Conservation (phyloP, 768 basidiomycete genomes). For the Leccinum ochraceum region DNA sequence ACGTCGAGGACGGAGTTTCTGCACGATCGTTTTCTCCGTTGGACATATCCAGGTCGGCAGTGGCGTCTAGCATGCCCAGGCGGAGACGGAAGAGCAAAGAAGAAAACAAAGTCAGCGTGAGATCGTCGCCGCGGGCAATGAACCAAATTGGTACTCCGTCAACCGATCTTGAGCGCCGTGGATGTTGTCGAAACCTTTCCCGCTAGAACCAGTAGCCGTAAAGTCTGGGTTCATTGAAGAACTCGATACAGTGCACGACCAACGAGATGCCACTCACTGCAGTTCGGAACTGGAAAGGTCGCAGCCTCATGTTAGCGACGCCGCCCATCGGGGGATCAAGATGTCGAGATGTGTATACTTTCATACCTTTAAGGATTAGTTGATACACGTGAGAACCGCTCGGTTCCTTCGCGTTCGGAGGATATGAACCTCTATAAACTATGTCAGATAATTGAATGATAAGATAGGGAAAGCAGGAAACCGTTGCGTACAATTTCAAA, state of each 20-base stretch:
- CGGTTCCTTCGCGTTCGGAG: no score
- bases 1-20: slow-evolving; percentile 6
- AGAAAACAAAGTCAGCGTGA: background rate
- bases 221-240: slow-evolving; percentile 19
- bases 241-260: background rate
- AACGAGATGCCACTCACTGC: slow-evolving; percentile 22
- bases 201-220: slow-evolving; percentile 31
- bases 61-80: slow-evolving; percentile 16
- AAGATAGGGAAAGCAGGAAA: no score
- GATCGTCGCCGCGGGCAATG: slow-evolving; percentile 8
- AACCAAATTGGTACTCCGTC: slow-evolving; percentile 13
- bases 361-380: no score
- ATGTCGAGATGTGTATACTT: background rate
- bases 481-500: no score
- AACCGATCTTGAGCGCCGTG: slow-evolving; percentile 31
- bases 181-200: slow-evolving; percentile 34
- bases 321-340: background rate
- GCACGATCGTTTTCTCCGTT: slow-evolving; percentile 1
- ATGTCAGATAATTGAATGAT: no score
- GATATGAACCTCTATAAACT: no score
- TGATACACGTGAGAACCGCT: no score
- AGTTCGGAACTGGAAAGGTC: slow-evolving; percentile 21
- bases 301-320: slow-evolving; percentile 1
- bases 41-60: slow-evolving; percentile 18
- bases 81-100: background rate